phyloP scores from a whole-genome alignment of 225 moss, liverwort and hornwort genomes.

The Anthoceros angustus region DNA sequence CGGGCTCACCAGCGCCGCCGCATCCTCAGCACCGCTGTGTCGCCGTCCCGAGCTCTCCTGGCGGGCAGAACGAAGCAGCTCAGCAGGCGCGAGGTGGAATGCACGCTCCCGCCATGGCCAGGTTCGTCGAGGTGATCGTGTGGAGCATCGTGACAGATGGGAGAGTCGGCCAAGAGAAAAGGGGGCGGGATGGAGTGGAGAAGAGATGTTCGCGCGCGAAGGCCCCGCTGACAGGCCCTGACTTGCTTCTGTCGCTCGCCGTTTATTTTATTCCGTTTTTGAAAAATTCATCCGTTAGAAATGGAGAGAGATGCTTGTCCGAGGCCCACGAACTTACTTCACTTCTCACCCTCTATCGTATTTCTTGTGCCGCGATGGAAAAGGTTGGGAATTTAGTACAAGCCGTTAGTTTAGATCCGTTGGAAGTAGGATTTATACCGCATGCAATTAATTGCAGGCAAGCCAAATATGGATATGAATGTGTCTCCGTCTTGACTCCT shows the following conservation, averaged over 20 bases:
- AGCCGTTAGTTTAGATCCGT: no score
- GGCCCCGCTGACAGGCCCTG: conserved; percentile 5
- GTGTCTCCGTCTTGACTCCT: no score
- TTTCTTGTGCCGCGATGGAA: not conserved
- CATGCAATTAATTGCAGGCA: no score
- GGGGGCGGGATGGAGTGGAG: not conserved
- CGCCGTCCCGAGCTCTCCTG: no score
- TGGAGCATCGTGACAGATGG: not conserved
- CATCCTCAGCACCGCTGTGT: no score
- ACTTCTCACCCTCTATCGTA: not conserved
- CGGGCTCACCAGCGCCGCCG: no score
- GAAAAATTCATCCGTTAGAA: not conserved
- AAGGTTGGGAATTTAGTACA: no score
- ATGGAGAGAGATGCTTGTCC: not conserved
- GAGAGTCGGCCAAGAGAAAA: not conserved
- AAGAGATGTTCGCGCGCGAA: not conserved
- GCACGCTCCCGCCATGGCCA: no score
- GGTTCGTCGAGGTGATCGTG: not conserved
- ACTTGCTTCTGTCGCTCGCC: not conserved
- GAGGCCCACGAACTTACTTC: not conserved
- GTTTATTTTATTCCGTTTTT: not conserved
- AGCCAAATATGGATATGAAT: no score
- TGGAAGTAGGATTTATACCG: no score
- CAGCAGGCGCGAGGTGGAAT: no score
- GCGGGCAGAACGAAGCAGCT: no score